phyloP scores from a whole-genome alignment of 2,329 filamentous ascomycete species.

The Aureobasidium sp. region DNA sequence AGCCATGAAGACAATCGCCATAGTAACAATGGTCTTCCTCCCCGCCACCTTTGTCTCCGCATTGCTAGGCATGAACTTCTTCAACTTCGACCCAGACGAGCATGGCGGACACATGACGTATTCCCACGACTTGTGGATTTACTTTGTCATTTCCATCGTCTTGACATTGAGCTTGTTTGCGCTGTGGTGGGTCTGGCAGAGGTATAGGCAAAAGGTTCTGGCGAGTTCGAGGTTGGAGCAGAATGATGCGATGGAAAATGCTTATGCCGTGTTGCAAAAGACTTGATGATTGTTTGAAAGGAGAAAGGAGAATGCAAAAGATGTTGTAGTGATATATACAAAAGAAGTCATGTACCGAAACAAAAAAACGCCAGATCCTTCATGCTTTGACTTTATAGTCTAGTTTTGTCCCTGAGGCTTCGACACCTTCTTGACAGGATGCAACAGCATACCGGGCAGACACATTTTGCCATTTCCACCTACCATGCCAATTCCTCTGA shows the following conservation, averaged over 20 bases:
- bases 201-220: not conserved
- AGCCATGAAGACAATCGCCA: slow-evolving; percentile 34
- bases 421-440: slow-evolving; percentile 62
- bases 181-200: not conserved
- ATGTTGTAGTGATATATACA: not conserved
- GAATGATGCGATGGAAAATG: not conserved
- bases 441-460: slow-evolving; percentile 77
- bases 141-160: not conserved
- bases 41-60: slow-evolving; percentile 20
- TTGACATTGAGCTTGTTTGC: not conserved
- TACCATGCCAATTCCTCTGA: slow-evolving; percentile 43
- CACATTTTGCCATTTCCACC: slow-evolving; percentile 65
- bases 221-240: not conserved
- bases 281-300: not conserved
- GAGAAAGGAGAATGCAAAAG: not conserved
- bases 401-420: slow-evolving; percentile 8
- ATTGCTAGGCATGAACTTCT: slow-evolving; percentile 4
- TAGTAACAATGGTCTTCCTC: slow-evolving; percentile 33
- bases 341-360: not conserved
- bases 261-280: not conserved
- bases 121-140: slow-evolving; percentile 3
- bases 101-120: not conserved
- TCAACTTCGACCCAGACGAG: not conserved
- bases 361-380: not conserved
- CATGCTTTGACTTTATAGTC: not conserved